A percentile compares a stretch with the other conserved stretches of the same genome.
Evolutionary conservation across 768 basidiomycete genomes (phyloP).

Genomic region (Myochromella boudieri): DNA sequence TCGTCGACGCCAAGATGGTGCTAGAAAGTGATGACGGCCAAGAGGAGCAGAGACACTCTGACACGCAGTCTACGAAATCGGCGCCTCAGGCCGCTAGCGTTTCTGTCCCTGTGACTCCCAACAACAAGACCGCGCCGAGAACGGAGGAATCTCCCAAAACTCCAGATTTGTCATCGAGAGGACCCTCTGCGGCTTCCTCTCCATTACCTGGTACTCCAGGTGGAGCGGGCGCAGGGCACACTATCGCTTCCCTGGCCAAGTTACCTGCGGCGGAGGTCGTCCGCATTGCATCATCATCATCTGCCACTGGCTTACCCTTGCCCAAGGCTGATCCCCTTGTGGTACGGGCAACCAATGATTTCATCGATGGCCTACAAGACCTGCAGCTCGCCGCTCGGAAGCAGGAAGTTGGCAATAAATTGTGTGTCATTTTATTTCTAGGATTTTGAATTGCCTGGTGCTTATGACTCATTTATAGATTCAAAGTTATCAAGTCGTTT

Average conservation of each 20-base stretch:
- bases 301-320: slow-evolving; percentile 52
- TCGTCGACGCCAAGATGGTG: slow-evolving; percentile 80
- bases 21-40: slow-evolving; percentile 70
- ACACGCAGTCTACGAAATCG: slow-evolving; percentile 17
- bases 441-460: background rate
- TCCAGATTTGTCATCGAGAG: slow-evolving; percentile 74
- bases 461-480: slow-evolving; percentile 24
- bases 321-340: slow-evolving; percentile 72
- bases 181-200: slow-evolving; percentile 69
- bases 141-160: slow-evolving; percentile 65
- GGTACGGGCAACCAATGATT: slow-evolving; percentile 68
- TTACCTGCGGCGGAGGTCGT: slow-evolving; percentile 79
- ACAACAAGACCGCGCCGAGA: slow-evolving; percentile 52
- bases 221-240: slow-evolving; percentile 41
- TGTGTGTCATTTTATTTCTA: slow-evolving; percentile 37
- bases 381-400: slow-evolving; percentile 65
- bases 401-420: slow-evolving; percentile 77
- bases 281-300: slow-evolving; percentile 54
- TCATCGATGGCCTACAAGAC: slow-evolving; percentile 60
- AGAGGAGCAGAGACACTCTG: slow-evolving; percentile 28
- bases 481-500: slow-evolving; percentile 70
- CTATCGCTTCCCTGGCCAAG: slow-evolving; percentile 68
- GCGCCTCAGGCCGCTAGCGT: slow-evolving; percentile 12
- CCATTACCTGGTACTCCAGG: slow-evolving; percentile 66
- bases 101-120: slow-evolving; percentile 26